These are phyloP conservation scores for Lepiota brunneoincarnata DNA, from an alignment of 768 basidiomycete species.

Conservation along the genomic window DNA sequence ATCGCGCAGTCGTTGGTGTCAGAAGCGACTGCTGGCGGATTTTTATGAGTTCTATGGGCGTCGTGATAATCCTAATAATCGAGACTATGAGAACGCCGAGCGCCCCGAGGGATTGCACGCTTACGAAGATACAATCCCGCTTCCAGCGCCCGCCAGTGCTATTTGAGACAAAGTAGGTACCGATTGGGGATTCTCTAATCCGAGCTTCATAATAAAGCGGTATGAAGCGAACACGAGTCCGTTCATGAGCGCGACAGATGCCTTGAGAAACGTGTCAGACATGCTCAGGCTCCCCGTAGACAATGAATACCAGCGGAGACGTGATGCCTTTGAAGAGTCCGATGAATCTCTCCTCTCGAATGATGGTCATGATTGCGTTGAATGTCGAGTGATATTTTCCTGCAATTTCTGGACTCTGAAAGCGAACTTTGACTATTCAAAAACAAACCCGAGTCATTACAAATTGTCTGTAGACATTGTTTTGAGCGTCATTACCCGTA, in stretches of 20 bases:
- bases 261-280: conserved; percentile 32
- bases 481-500: conserved; percentile 30
- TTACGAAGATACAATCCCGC: conserved; percentile 78
- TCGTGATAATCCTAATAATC: conserved; percentile 61
- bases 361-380: conserved; percentile 65
- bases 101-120: conserved; percentile 21
- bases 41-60: conserved; percentile 87
- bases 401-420: conserved; percentile 63
- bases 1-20: conserved; percentile 42
- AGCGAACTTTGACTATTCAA: conserved; percentile 70
- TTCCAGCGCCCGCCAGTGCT: conserved; percentile 73
- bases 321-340: conserved; percentile 76
- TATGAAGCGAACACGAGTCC: conserved; percentile 87
- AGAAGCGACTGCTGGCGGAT: conserved; percentile 72
- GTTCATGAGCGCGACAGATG: conserved; percentile 73
- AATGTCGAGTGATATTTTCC: conserved; percentile 59
- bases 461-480: background rate
- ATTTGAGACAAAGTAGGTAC: conserved; percentile 72
- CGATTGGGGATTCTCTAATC: conserved; percentile 42
- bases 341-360: conserved; percentile 63
- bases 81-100: background rate
- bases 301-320: conserved; percentile 64
- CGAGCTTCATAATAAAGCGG: conserved; percentile 70
- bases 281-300: background rate
- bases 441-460: background rate